These are phyloP conservation scores for Aurantiochytrium sp. DNA, from an alignment of 108 stramenopile species.

Conservation along the genomic window DNA sequence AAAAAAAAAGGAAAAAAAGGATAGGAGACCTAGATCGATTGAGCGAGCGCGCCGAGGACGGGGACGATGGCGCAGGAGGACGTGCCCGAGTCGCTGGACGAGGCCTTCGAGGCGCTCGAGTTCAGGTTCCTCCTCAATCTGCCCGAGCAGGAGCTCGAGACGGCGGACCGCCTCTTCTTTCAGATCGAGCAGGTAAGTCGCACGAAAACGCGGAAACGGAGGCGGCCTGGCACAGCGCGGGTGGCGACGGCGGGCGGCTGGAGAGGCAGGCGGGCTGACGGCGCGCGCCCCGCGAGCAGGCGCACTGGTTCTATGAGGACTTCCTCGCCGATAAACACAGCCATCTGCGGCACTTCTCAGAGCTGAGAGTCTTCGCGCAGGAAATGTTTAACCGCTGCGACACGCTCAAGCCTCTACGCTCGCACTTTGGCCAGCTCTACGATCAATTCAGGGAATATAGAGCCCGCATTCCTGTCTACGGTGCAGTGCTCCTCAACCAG, in stretches of 20 bases:
- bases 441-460: conserved; percentile 22
- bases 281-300: background rate
- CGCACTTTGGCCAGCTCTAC: background rate
- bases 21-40: no score
- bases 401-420: background rate
- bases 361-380: conserved; percentile 17
- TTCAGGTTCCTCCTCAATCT: conserved; percentile 6
- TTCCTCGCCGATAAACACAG: conserved; percentile 29
- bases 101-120: conserved; percentile 23
- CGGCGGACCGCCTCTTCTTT: conserved; percentile 27
- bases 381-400: conserved; percentile 31
- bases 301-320: conserved; percentile 48
- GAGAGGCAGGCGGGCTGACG: no score
- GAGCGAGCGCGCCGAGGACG: no score
- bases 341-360: conserved; percentile 1
- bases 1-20: no score
- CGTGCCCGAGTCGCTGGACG: conserved; percentile 12
- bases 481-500: conserved; percentile 25
- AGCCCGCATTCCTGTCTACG: conserved; percentile 33
- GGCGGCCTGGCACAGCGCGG: no score
- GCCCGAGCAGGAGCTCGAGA: conserved; percentile 14
- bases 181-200: conserved; percentile 20
- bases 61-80: background rate
- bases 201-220: no score
- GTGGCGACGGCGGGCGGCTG: no score